A percentile compares a stretch with the other conserved stretches of the same genome.
phyloP scores from a whole-genome alignment of 352 stramenopile genomes.

The Phytophthora agathidicida region DNA sequence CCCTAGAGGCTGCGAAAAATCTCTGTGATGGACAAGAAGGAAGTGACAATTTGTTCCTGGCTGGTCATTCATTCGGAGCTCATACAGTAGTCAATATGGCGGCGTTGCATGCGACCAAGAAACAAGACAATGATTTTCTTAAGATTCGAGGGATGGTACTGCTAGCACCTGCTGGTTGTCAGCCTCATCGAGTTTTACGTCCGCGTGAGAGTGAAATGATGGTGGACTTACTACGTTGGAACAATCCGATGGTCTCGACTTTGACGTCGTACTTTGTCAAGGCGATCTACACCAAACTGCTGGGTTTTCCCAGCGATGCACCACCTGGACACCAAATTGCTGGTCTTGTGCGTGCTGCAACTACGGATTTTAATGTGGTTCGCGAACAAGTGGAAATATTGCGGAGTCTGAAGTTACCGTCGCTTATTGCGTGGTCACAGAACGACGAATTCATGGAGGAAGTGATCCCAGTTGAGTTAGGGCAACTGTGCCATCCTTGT shows the following conservation, averaged over 20 bases:
- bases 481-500: slow-evolving; percentile 30
- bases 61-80: slow-evolving; percentile 60
- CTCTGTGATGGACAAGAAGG: slow-evolving; percentile 29
- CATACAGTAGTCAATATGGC: slow-evolving; percentile 60
- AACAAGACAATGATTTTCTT: background rate
- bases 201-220: slow-evolving; percentile 39
- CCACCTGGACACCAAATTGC: slow-evolving; percentile 44
- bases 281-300: slow-evolving; percentile 43
- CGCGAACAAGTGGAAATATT: slow-evolving; percentile 36
- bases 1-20: slow-evolving; percentile 32
- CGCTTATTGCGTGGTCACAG: slow-evolving; percentile 50
- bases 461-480: slow-evolving; percentile 44
- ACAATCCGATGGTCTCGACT: slow-evolving; percentile 21
- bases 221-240: slow-evolving; percentile 30
- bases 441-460: slow-evolving; percentile 60
- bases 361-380: slow-evolving; percentile 49
- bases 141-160: slow-evolving; percentile 46
- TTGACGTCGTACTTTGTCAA: slow-evolving; percentile 32
- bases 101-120: slow-evolving; percentile 27
- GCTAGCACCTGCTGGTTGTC: slow-evolving; percentile 46
- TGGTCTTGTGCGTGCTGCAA: slow-evolving; percentile 46
- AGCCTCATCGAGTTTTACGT: slow-evolving; percentile 46
- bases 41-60: slow-evolving; percentile 42
- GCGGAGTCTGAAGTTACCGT: slow-evolving; percentile 19
- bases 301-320: slow-evolving; percentile 32